Evolutionary conservation across 148 eudicot species (phyloP).

Genomic region (Talinum fruticosum): DNA sequence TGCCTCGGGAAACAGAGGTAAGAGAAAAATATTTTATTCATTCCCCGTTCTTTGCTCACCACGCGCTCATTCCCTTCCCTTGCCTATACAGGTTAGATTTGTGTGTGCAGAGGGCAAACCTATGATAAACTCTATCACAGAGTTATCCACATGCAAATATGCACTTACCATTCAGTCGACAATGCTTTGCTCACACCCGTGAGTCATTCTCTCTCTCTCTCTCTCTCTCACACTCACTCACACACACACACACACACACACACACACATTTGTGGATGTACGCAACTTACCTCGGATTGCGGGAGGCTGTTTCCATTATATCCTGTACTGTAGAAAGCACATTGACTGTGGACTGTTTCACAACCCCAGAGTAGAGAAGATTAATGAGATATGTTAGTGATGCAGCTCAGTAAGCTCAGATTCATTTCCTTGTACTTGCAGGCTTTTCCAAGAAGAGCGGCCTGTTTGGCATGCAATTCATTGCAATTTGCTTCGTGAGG

Average conservation of each 20-base stretch:
- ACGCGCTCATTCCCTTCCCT: neutral
- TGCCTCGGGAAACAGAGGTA: constrained; percentile 94
- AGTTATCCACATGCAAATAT: constrained; percentile 92
- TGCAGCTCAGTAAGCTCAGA: neutral
- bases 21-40: neutral
- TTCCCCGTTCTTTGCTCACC: constrained; percentile 3
- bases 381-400: neutral
- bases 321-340: too few species aligned
- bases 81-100: constrained; percentile 67
- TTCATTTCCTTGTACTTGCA: constrained; percentile 26
- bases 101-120: constrained; percentile 91
- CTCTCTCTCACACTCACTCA: neutral
- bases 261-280: too few species aligned
- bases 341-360: too few species aligned
- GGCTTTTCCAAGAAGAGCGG: constrained; percentile 89
- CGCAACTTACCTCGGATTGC: too few species aligned
- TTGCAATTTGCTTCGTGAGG: constrained; percentile 68
- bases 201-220: constrained; percentile 35
- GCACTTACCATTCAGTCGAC: constrained; percentile 84
- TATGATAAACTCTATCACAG: constrained; percentile 84
- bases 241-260: too few species aligned
- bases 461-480: constrained; percentile 79
- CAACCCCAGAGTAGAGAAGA: too few species aligned
- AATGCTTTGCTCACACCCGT: constrained; percentile 90
- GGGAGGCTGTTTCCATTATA: too few species aligned